Evolutionary conservation across 257 asterid genomes (phyloP).

Genomic region (Penstemon eatonii): DNA sequence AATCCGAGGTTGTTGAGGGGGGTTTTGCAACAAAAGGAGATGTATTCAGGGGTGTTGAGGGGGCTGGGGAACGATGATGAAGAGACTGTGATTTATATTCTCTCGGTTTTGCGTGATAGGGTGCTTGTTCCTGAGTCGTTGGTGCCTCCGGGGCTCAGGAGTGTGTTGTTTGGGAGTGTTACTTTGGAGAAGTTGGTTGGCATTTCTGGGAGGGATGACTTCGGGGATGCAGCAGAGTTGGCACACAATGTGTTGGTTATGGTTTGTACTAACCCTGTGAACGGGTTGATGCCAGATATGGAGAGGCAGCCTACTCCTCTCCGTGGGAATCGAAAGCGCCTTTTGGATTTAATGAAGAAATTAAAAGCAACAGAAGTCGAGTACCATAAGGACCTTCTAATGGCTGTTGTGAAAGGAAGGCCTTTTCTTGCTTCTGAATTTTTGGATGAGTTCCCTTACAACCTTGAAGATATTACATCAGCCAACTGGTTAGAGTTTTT

Average conservation of each 20-base stretch:
- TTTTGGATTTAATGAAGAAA: conserved; percentile 85
- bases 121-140: conserved; percentile 74
- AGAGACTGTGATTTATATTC: conserved; percentile 55
- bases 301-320: conserved; percentile 66
- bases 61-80: conserved; percentile 86
- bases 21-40: conserved; percentile 80
- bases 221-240: conserved; percentile 58
- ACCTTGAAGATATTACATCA: conserved; percentile 69
- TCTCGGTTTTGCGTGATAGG: conserved; percentile 57
- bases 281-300: conserved; percentile 90
- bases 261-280: conserved; percentile 75
- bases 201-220: conserved; percentile 68
- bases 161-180: conserved; percentile 91
- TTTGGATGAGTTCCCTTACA: conserved; percentile 84
- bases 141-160: conserved; percentile 78
- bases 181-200: conserved; percentile 77
- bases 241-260: conserved; percentile 61
- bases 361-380: conserved; percentile 64
- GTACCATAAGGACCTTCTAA: conserved; percentile 66
- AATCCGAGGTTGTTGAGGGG: conserved; percentile 76
- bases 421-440: conserved; percentile 74
- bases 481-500: conserved; percentile 71
- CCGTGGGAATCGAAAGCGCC: conserved; percentile 74
- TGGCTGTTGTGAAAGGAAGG: conserved; percentile 72
- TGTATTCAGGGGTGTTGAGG: conserved; percentile 86